A percentile compares a stretch with the other conserved stretches of the same genome.
These are phyloP conservation scores for Melaleuca quinquenervia DNA, from an alignment of 345 rosid species.

Conservation along the genomic window DNA sequence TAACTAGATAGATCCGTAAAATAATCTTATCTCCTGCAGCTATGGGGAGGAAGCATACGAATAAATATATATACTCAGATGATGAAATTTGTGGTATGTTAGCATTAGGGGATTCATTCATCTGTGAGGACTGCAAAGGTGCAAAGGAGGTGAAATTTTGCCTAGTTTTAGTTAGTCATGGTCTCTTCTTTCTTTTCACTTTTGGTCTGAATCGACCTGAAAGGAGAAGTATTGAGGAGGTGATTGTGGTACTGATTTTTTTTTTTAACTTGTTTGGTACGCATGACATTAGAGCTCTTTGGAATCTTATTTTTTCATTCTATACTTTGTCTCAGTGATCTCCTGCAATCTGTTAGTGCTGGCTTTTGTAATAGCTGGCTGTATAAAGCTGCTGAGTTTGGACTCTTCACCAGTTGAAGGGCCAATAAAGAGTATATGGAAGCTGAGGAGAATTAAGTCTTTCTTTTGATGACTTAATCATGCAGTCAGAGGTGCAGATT, in stretches of 20 bases:
- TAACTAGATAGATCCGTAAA: neutral
- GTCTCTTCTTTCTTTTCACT: neutral
- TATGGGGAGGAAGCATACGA: neutral
- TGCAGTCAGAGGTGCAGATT: constrained; percentile 26
- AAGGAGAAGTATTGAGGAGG: neutral
- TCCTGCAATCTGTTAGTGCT: neutral
- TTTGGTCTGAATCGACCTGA: neutral
- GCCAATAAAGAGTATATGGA: neutral
- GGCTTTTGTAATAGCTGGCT: neutral
- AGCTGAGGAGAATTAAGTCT: constrained; percentile 10
- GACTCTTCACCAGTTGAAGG: constrained; percentile 1
- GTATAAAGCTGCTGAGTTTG: neutral
- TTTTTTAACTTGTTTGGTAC: neutral
- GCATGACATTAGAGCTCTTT: neutral
- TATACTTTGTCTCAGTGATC: neutral
- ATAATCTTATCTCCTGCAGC: neutral
- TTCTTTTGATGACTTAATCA: constrained; percentile 19
- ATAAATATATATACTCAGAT: neutral
- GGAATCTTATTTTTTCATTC: neutral
- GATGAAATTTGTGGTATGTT: neutral
- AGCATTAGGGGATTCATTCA: neutral
- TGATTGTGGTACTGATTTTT: neutral
- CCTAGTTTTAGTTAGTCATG: neutral
- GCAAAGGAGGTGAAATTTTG: neutral
- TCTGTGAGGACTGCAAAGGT: neutral